phyloP scores from a whole-genome alignment of 1,139 yeast species.

The Nakaseomyces kungkrabaensis region DNA sequence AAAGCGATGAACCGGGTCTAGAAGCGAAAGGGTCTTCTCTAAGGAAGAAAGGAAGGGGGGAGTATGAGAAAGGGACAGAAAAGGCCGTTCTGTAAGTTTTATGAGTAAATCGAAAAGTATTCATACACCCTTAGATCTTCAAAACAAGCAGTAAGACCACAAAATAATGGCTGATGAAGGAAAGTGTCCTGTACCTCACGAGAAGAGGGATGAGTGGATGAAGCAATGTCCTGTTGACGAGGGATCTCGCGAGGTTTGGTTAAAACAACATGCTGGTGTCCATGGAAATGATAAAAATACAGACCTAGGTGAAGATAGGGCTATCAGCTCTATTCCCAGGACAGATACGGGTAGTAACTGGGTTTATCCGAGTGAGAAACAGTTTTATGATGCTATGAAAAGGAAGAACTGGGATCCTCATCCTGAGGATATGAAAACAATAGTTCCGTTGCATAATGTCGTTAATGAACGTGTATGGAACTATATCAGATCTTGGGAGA shows the following conservation, averaged over 20 bases:
- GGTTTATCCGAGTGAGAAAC: slow-evolving; percentile 94
- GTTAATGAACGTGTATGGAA: slow-evolving; percentile 92
- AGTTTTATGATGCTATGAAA: slow-evolving; percentile 88
- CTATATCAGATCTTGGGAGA: slow-evolving; percentile 79
- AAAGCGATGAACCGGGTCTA: neutral
- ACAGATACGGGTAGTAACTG: slow-evolving; percentile 58
- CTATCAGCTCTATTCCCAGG: slow-evolving; percentile 76
- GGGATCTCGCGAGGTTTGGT: slow-evolving; percentile 47
- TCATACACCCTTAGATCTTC: no score
- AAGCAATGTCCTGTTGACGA: slow-evolving; percentile 61
- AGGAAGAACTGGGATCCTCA: slow-evolving; percentile 83
- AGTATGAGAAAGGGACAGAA: no score
- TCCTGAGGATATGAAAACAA: slow-evolving; percentile 74
- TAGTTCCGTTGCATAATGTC: slow-evolving; percentile 88
- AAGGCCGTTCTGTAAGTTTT: no score
- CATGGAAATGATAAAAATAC: neutral
- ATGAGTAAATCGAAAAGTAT: no score
- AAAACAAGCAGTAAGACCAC: neutral
- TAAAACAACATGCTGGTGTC: slow-evolving; percentile 30
- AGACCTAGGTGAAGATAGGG: slow-evolving; percentile 54
- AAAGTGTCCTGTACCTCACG: slow-evolving; percentile 61
- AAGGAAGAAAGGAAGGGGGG: no score
- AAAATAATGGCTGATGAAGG: slow-evolving; percentile 20
- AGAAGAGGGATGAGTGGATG: slow-evolving; percentile 52
- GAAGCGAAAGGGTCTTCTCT: neutral